phyloP scores from a whole-genome alignment of 805 yeast species.

The Lipomyces kockii region DNA sequence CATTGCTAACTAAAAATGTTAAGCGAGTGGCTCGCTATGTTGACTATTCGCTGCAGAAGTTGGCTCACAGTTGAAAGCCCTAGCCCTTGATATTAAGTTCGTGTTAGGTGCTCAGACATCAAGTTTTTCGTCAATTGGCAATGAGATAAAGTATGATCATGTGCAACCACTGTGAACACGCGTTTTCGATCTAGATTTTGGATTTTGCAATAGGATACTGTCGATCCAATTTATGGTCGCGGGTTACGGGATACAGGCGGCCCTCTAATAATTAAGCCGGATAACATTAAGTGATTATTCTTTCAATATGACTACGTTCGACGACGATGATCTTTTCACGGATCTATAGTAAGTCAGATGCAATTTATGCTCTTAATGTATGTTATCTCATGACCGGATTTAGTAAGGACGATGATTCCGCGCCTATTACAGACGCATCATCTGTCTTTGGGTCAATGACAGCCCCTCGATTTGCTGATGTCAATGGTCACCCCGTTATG shows the following conservation, averaged over 20 bases:
- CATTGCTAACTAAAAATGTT: no score
- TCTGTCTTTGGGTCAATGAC: background rate
- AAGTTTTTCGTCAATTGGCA: no score
- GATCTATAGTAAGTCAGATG: constrained; percentile 36
- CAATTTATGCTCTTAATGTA: constrained; percentile 9
- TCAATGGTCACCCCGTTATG: background rate
- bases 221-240: background rate
- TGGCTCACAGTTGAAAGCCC: no score
- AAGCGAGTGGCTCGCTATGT: no score
- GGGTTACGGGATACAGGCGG: background rate
- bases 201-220: no score
- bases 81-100: no score
- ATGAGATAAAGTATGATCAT: no score
- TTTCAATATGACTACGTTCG: background rate
- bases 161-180: no score
- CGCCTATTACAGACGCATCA: background rate
- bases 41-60: no score
- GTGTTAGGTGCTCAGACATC: no score
- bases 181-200: no score
- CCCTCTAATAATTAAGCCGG: background rate
- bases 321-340: constrained; percentile 29
- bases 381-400: background rate
- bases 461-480: background rate
- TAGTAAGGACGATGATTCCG: background rate
- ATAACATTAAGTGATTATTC: background rate